A percentile compares a stretch with the other conserved stretches of the same genome.
These are phyloP conservation scores for Malassezia yamatoensis DNA, from an alignment of 1,284 basidiomycete genomes.

Conservation along the genomic window DNA sequence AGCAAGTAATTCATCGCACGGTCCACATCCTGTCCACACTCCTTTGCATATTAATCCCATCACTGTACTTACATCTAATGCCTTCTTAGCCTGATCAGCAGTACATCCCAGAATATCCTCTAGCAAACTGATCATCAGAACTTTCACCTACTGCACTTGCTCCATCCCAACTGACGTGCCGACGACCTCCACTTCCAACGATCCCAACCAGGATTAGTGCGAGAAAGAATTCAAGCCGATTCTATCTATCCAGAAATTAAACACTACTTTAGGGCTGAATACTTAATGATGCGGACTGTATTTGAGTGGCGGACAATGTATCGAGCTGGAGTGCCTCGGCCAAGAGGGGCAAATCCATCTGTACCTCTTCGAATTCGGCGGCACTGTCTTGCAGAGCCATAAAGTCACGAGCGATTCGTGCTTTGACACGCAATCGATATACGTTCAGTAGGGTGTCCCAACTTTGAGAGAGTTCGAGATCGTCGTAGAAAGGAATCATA, in stretches of 20 bases:
- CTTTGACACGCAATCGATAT: conserved; percentile 17
- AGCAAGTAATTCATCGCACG: conserved; percentile 15
- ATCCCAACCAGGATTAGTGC: too few relatives aligned
- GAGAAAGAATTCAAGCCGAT: too few relatives aligned
- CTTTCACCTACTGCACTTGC: conserved; percentile 2
- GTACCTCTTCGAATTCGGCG: neutral
- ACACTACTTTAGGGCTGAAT: conserved; percentile 2
- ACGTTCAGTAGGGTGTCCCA: conserved; percentile 17
- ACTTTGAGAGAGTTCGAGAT: conserved; percentile 15
- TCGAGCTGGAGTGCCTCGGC: conserved; percentile 15
- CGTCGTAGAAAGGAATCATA: conserved; percentile 17
- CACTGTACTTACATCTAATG: neutral
- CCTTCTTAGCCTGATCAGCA: conserved; percentile 2
- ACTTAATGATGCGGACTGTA: conserved; percentile 11
- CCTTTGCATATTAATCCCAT: neutral
- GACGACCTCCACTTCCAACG: too few relatives aligned
- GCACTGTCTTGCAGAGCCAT: conserved; percentile 3
- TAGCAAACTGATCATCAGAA: conserved; percentile 5
- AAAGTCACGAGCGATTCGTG: conserved; percentile 15
- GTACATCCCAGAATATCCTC: conserved; percentile 11
- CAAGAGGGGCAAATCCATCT: conserved; percentile 12
- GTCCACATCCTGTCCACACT: conserved; percentile 5
- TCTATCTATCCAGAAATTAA: too few relatives aligned
- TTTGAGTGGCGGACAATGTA: conserved; percentile 12
- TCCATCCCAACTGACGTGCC: neutral